A percentile compares a stretch with the other conserved stretches of the same genome.
Conservation (phyloP, 495 filamentous ascomycete species). For the Daldinia vernicosa region DNA sequence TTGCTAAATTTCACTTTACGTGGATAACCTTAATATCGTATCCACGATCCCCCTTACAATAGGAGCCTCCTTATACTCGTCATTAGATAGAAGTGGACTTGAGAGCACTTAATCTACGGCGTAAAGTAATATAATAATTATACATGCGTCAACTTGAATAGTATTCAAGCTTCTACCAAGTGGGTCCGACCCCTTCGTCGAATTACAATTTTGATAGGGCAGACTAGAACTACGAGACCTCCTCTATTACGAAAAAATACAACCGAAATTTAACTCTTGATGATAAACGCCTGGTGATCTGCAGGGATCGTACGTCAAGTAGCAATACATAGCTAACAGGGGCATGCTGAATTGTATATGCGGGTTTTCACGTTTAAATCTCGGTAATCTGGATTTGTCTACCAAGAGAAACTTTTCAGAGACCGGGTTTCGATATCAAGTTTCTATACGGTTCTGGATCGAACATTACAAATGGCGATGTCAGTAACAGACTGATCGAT, state of each 20-base stretch:
- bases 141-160: neutral
- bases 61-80: neutral
- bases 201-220: neutral
- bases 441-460: neutral
- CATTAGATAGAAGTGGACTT: neutral
- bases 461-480: neutral
- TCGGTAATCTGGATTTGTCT: constrained; percentile 15
- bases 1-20: neutral
- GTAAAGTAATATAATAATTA: neutral
- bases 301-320: neutral
- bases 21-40: neutral
- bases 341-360: neutral
- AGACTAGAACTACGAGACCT: neutral
- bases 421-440: neutral
- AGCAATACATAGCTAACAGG: neutral
- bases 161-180: neutral
- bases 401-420: neutral
- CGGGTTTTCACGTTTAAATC: constrained; percentile 5
- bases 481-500: neutral
- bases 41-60: neutral
- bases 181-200: neutral
- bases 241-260: neutral
- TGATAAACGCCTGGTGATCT: neutral
- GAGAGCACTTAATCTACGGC: neutral
- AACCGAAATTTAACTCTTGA: neutral